A percentile compares a stretch with the other conserved stretches of the same genome.
Evolutionary conservation across 1,284 basidiomycete genomes (phyloP).

Genomic region (Leccinum subfulvum): DNA sequence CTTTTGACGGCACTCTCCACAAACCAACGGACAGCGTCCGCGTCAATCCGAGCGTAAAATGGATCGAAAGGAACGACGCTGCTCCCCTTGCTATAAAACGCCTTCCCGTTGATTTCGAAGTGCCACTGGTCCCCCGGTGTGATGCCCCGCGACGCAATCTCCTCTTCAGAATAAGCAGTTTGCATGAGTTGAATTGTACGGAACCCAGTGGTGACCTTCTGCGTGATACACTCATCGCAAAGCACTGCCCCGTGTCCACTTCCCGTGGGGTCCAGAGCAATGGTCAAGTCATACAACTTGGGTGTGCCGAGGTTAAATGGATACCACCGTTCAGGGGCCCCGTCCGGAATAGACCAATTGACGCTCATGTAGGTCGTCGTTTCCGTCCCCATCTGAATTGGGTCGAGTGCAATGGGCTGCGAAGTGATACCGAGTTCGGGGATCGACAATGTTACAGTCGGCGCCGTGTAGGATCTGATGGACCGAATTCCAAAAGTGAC

Average conservation of each 20-base stretch:
- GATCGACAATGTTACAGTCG: slow-evolving; percentile 44
- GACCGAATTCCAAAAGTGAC: slow-evolving; percentile 52
- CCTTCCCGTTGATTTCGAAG: slow-evolving; percentile 39
- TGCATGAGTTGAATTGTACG: slow-evolving; percentile 55
- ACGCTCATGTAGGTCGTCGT: slow-evolving; percentile 41
- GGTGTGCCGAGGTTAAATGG: slow-evolving; percentile 55
- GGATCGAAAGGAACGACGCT: slow-evolving; percentile 32
- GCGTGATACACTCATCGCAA: slow-evolving; percentile 22
- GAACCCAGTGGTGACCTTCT: slow-evolving; percentile 53
- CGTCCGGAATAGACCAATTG: slow-evolving; percentile 47
- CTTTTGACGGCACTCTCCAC: slow-evolving; percentile 53
- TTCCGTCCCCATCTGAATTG: slow-evolving; percentile 35
- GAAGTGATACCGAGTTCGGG: slow-evolving; percentile 45
- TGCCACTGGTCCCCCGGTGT: slow-evolving; percentile 53
- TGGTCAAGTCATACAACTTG: slow-evolving; percentile 51
- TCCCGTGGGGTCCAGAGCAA: slow-evolving; percentile 24
- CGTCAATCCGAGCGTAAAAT: slow-evolving; percentile 52
- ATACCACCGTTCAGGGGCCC: slow-evolving; percentile 51
- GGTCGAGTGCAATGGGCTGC: slow-evolving; percentile 26
- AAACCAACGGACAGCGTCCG: slow-evolving; percentile 54
- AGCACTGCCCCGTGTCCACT: not conserved
- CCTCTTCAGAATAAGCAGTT: slow-evolving; percentile 44
- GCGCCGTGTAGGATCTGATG: slow-evolving; percentile 33
- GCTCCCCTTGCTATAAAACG: slow-evolving; percentile 54
- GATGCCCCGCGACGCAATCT: slow-evolving; percentile 46